Percentiles rank a stretch among this genome's conserved stretches.
Evolutionary conservation across 768 basidiomycete species (phyloP).

Genomic region (Termitomyces sp.): DNA sequence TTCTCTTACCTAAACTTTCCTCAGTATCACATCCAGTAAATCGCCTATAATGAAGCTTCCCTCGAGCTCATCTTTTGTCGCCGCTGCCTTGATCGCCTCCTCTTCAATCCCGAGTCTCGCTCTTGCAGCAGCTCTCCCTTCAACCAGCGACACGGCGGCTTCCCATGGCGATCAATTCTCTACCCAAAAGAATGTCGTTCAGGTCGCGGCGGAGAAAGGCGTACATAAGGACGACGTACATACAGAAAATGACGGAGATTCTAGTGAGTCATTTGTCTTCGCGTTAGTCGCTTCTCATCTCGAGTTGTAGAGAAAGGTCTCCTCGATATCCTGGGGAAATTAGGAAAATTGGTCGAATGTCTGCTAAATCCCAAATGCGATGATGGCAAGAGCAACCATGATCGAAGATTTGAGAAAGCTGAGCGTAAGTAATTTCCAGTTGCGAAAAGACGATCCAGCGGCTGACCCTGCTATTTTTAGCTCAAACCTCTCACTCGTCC

Average conservation of each 20-base stretch:
- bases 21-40: not conserved
- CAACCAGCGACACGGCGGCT: slow-evolving; percentile 20
- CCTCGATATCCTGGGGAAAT: not conserved
- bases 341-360: not conserved
- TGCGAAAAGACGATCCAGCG: not conserved
- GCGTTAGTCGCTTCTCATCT: not conserved
- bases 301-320: not conserved
- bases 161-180: slow-evolving; percentile 20
- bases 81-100: slow-evolving; percentile 46
- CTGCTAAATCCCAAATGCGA: not conserved
- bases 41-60: slow-evolving; percentile 39
- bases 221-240: not conserved
- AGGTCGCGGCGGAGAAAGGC: slow-evolving; percentile 2
- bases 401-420: not conserved
- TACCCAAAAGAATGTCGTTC: slow-evolving; percentile 12
- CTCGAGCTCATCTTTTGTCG: slow-evolving; percentile 44
- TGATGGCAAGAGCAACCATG: not conserved
- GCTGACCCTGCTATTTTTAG: not conserved
- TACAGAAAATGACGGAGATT: too few species aligned
- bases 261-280: not conserved
- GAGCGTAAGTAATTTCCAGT: not conserved
- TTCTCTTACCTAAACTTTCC: not conserved
- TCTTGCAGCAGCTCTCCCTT: slow-evolving; percentile 34
- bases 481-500: not conserved
- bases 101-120: slow-evolving; percentile 45